These are phyloP conservation scores for Fusarium sp. DNA, from an alignment of 2,329 filamentous ascomycete species.

Conservation along the genomic window DNA sequence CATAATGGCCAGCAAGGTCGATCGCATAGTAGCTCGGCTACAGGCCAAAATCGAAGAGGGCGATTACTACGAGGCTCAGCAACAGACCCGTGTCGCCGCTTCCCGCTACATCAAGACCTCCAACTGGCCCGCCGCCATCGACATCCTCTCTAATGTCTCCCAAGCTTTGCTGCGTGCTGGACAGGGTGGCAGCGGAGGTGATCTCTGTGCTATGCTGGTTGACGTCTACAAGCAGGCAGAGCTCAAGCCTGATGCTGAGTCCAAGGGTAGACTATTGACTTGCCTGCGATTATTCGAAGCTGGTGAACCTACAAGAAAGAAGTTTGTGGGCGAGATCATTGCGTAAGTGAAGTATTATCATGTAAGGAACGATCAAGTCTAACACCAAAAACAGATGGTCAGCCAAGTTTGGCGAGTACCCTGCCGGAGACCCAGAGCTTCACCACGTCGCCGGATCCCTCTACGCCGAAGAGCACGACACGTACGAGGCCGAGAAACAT, in stretches of 20 bases:
- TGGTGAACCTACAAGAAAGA: conserved; percentile 91
- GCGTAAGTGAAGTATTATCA: conserved; percentile 61
- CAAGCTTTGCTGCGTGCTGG: conserved; percentile 88
- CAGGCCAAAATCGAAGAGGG: conserved; percentile 90
- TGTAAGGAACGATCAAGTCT: conserved; percentile 2
- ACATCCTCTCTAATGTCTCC: conserved; percentile 87
- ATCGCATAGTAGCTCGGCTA: conserved; percentile 71
- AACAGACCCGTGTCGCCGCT: conserved; percentile 95
- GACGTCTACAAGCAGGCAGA: conserved; percentile 92
- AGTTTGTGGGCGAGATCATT: conserved; percentile 88
- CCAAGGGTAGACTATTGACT: conserved; percentile 80
- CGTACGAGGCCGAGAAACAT: conserved; percentile 93
- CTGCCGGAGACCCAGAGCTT: conserved; percentile 91
- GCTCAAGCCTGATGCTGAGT: conserved; percentile 78
- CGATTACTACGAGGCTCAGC: conserved; percentile 97
- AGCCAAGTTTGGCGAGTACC: conserved; percentile 84
- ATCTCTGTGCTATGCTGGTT: conserved; percentile 86
- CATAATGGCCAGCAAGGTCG: conserved; percentile 57
- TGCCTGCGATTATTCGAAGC: conserved; percentile 83
- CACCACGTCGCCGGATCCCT: conserved; percentile 91
- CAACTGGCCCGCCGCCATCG: conserved; percentile 87
- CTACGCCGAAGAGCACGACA: conserved; percentile 92
- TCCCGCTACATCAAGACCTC: conserved; percentile 90
- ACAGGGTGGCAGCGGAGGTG: conserved; percentile 93
- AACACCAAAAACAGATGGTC: conserved; percentile 72